Evolutionary conservation across 352 stramenopile genomes (phyloP).

Genomic region (Globisporangium mamillatum): DNA sequence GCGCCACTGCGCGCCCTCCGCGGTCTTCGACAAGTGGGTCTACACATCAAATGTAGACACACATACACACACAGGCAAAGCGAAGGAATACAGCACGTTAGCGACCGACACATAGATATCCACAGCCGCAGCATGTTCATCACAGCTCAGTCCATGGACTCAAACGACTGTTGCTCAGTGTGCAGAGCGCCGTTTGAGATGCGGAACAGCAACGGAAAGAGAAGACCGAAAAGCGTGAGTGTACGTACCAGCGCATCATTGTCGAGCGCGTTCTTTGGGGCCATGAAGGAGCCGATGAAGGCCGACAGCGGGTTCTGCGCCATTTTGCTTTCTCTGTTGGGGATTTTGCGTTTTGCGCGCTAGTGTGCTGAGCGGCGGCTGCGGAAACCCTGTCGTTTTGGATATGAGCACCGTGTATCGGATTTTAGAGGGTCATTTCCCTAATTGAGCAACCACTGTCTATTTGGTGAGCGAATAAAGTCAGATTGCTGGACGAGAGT

Average conservation of each 20-base stretch:
- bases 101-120: neutral
- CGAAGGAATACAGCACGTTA: neutral
- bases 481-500: neutral
- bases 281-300: conserved; percentile 74
- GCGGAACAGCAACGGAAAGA: neutral
- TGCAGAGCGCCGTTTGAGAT: neutral
- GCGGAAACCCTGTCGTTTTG: neutral
- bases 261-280: conserved; percentile 45
- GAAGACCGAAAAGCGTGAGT: neutral
- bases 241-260: conserved; percentile 42
- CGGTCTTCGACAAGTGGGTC: conserved; percentile 47
- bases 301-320: conserved; percentile 61
- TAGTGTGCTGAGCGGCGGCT: neutral
- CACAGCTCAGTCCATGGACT: neutral
- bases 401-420: conserved; percentile 7
- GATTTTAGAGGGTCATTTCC: conserved; percentile 2
- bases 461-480: neutral
- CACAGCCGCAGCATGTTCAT: neutral
- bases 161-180: neutral
- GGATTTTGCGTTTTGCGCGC: conserved; percentile 14
- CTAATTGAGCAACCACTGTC: neutral
- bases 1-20: conserved; percentile 63
- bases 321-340: conserved; percentile 23
- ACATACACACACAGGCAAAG: neutral
- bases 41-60: neutral